A percentile compares a stretch with the other conserved stretches of the same genome.
These are phyloP conservation scores for Entomortierella beljakovae DNA, from an alignment of 192 early-diverging fungal genomes.

Conservation along the genomic window DNA sequence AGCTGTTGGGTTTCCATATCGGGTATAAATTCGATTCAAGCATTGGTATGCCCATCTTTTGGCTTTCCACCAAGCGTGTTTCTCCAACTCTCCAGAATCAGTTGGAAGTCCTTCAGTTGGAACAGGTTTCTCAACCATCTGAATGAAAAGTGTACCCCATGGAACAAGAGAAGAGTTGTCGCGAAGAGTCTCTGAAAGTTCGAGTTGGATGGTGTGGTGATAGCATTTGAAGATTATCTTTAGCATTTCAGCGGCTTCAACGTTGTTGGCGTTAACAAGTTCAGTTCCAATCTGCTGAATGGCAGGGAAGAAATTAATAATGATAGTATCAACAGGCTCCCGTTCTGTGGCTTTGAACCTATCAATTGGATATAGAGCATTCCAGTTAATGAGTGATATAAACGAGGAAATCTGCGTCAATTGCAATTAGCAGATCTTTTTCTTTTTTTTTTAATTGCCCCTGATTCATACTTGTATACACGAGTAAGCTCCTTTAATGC, in stretches of 20 bases:
- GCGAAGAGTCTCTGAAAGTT: slow-evolving; percentile 72
- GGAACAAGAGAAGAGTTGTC: slow-evolving; percentile 77
- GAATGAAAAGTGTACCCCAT: slow-evolving; percentile 90
- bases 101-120: slow-evolving; percentile 65
- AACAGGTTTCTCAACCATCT: slow-evolving; percentile 78
- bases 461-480: slow-evolving; percentile 72
- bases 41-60: slow-evolving; percentile 96
- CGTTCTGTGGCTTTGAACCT: slow-evolving; percentile 76
- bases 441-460: not conserved
- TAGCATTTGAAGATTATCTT: slow-evolving; percentile 90
- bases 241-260: slow-evolving; percentile 86
- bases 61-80: slow-evolving; percentile 90
- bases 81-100: slow-evolving; percentile 78
- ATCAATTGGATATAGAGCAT: not conserved
- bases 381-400: no score
- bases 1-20: slow-evolving; percentile 78
- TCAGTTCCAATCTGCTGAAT: slow-evolving; percentile 82
- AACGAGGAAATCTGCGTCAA: no score
- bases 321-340: slow-evolving; percentile 74
- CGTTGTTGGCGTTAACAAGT: slow-evolving; percentile 67
- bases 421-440: not conserved
- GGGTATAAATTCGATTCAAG: slow-evolving; percentile 84
- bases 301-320: slow-evolving; percentile 80
- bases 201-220: slow-evolving; percentile 74
- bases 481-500: slow-evolving; percentile 85